Percentiles rank a stretch among this genome's conserved stretches.
These are phyloP conservation scores for Antitrichia curtipendula DNA, from an alignment of 225 moss, liverwort and hornwort species.

Conservation along the genomic window DNA sequence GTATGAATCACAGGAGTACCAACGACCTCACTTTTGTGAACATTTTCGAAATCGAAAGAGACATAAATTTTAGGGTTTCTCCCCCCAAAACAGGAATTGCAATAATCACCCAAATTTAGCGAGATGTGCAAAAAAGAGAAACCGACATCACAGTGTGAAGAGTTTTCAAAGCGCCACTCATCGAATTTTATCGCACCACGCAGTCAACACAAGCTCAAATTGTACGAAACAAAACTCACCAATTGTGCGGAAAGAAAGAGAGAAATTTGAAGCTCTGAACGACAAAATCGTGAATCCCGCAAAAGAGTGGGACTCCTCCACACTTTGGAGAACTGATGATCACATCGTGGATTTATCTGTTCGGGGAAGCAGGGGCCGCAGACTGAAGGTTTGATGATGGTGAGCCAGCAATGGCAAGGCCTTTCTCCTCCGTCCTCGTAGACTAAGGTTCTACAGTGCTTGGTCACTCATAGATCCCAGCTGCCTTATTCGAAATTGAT, in stretches of 20 bases:
- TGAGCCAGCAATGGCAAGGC: background rate
- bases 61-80: background rate
- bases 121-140: background rate
- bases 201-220: background rate
- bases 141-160: background rate
- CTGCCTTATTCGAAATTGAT: background rate
- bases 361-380: background rate
- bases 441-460: background rate
- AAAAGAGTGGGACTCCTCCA: background rate
- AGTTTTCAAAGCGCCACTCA: background rate
- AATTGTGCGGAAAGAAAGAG: background rate
- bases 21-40: too few relatives aligned
- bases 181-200: background rate
- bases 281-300: background rate
- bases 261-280: background rate
- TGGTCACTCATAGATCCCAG: background rate
- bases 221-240: background rate
- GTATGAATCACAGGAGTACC: background rate
- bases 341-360: background rate
- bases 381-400: background rate
- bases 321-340: background rate
- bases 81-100: background rate
- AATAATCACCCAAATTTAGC: background rate
- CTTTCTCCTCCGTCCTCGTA: background rate
- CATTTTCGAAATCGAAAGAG: background rate